Conservation (phyloP, 208 protist genomes). For the Crithidia sp. region DNA sequence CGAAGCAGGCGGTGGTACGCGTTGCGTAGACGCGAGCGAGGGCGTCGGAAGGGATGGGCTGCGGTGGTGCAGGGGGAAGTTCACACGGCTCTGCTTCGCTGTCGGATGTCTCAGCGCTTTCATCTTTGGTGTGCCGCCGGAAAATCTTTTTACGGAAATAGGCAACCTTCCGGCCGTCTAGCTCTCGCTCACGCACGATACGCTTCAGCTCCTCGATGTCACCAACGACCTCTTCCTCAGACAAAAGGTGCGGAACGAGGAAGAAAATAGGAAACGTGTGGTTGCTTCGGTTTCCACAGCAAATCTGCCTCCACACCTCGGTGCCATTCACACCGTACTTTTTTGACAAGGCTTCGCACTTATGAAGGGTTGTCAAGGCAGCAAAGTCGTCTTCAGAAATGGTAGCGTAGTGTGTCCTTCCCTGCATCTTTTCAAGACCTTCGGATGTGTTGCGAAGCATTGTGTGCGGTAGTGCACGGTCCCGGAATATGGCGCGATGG, state of each 20-base stretch:
- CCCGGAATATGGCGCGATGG: too few species aligned
- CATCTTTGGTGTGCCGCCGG: too few species aligned
- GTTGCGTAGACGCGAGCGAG: constrained; percentile 11
- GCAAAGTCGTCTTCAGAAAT: constrained; percentile 17
- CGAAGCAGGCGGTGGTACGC: constrained; percentile 19
- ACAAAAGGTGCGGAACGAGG: constrained; percentile 4
- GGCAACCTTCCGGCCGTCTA: not conserved
- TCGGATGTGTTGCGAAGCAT: too few species aligned
- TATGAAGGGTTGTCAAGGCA: not conserved
- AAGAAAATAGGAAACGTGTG: constrained; percentile 16
- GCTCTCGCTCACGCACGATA: constrained; percentile 19
- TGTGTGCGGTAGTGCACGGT: too few species aligned
- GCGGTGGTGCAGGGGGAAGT: not conserved
- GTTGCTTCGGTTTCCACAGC: constrained; percentile 8
- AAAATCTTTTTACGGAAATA: not conserved
- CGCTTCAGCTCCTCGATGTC: not conserved
- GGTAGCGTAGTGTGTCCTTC: constrained; percentile 21
- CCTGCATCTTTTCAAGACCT: not conserved
- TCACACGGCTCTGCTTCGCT: constrained; percentile 2
- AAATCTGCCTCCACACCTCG: not conserved
- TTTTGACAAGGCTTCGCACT: not conserved
- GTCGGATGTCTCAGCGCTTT: not conserved
- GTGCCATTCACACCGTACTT: not conserved
- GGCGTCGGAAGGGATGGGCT: not conserved
- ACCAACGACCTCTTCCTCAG: constrained; percentile 3